Evolutionary conservation across 192 early-diverging fungal species (phyloP).

Genomic region (Coemansia sp.): DNA sequence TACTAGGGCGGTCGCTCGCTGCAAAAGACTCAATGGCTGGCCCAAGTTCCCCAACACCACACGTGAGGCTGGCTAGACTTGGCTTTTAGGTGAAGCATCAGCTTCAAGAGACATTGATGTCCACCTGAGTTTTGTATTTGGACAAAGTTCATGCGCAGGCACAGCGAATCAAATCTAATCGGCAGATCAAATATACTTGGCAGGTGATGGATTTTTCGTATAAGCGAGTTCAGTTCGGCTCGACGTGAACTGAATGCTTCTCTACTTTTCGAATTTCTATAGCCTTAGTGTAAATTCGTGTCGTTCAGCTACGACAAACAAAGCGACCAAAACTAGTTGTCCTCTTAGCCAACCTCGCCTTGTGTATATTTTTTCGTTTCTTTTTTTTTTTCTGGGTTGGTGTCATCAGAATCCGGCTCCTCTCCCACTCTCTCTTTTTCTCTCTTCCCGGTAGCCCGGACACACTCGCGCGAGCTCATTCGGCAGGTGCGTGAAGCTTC

Average conservation of each 20-base stretch:
- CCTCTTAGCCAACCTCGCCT: neutral
- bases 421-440: neutral
- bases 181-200: neutral
- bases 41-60: neutral
- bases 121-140: no score
- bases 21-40: neutral
- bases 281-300: neutral
- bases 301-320: neutral
- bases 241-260: neutral
- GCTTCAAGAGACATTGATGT: no score
- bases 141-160: neutral
- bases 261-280: neutral
- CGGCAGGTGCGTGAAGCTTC: neutral
- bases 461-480: constrained; percentile 2
- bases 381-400: neutral
- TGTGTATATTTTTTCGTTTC: constrained; percentile 6
- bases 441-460: neutral
- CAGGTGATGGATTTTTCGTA: neutral
- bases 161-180: neutral
- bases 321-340: neutral
- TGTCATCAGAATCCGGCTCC: neutral
- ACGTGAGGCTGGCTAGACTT: neutral
- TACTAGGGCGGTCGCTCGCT: neutral
- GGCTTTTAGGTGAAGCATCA: neutral
- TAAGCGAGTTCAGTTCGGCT: neutral